Conservation (phyloP, 2,329 filamentous ascomycete species). For the Alternaria triticina region DNA sequence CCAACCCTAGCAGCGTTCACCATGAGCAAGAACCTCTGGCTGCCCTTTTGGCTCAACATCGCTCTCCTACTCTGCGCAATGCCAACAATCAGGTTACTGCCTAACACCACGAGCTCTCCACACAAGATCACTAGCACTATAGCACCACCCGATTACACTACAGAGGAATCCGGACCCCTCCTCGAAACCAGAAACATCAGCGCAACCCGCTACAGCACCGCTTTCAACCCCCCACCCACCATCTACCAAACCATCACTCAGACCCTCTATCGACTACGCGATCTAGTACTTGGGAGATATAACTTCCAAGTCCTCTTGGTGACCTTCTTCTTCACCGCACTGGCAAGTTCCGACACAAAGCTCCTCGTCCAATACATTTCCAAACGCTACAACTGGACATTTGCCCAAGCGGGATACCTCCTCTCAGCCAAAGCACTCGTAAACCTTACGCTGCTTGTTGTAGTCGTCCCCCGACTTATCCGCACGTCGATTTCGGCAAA, state of each 20-base stretch:
- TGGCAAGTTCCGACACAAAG: conserved; percentile 49
- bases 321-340: conserved; percentile 45
- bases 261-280: conserved; percentile 22
- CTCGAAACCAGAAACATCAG: conserved; percentile 19
- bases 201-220: conserved; percentile 25
- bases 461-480: conserved; percentile 44
- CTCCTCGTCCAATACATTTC: conserved; percentile 49
- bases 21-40: conserved; percentile 45
- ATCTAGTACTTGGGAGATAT: conserved; percentile 29
- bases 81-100: conserved; percentile 31
- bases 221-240: conserved; percentile 29
- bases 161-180: conserved; percentile 33
- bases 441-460: conserved; percentile 43
- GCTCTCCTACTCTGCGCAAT: conserved; percentile 34
- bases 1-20: conserved; percentile 43
- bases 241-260: conserved; percentile 21
- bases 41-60: conserved; percentile 46
- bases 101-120: conserved; percentile 16
- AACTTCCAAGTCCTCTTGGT: conserved; percentile 45
- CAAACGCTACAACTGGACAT: conserved; percentile 48
- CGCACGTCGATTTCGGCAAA: conserved; percentile 31
- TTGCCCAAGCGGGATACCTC: conserved; percentile 47
- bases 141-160: too few relatives aligned
- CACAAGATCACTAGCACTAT: too few relatives aligned
- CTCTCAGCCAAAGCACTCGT: conserved; percentile 47